Conservation (phyloP, 345 rosid genomes). For the Pistacia vera region DNA sequence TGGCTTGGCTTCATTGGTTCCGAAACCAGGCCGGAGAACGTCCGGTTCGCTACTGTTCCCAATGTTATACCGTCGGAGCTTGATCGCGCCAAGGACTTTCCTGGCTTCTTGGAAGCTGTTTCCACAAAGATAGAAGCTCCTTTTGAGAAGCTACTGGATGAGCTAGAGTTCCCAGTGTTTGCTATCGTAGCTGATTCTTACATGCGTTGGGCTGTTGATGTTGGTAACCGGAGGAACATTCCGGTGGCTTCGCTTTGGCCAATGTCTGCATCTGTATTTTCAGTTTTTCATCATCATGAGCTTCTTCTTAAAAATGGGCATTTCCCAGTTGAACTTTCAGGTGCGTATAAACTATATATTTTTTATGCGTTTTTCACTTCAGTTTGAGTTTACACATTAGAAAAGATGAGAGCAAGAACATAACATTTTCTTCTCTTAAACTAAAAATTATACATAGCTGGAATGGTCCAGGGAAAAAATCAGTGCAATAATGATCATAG, state of each 20-base stretch:
- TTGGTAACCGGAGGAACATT: conserved; percentile 42
- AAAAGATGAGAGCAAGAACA: no score
- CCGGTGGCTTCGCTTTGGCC: conserved; percentile 44
- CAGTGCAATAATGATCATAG: no score
- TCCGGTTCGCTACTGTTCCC: conserved; percentile 43
- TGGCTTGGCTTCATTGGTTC: conserved; percentile 58
- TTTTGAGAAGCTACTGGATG: conserved; percentile 43
- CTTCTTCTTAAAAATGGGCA: conserved; percentile 18
- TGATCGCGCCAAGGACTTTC: conserved; percentile 31
- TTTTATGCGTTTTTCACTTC: no score
- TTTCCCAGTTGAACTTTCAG: no score
- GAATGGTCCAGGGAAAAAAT: no score
- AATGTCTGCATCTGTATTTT: conserved; percentile 37
- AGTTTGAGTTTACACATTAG: no score
- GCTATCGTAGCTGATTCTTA: conserved; percentile 33
- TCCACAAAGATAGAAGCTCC: conserved; percentile 48
- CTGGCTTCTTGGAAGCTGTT: conserved; percentile 44
- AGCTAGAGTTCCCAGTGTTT: conserved; percentile 22
- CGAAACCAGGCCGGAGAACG: conserved; percentile 31
- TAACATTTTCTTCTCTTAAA: no score
- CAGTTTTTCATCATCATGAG: conserved; percentile 29
- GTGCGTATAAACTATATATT: no score
- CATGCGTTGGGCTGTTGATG: conserved; percentile 31
- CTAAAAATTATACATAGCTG: no score
- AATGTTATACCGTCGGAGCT: conserved; percentile 56